Conservation (phyloP, 495 filamentous ascomycete genomes). For the Neurospora sp. region DNA sequence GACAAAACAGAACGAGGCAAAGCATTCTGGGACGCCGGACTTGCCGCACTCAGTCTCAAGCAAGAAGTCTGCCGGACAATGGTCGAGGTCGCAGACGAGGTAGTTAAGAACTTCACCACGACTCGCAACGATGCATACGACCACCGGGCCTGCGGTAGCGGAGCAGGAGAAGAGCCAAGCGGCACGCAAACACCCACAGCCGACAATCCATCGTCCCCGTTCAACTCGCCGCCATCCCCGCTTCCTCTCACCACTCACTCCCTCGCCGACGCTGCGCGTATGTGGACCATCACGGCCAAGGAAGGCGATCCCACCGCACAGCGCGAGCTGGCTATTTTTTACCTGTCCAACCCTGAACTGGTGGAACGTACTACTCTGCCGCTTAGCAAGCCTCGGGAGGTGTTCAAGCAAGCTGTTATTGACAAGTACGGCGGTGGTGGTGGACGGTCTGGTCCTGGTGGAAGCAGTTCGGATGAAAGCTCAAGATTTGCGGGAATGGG, state of each 20-base stretch:
- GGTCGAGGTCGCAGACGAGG: conserved; percentile 77
- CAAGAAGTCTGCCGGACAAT: conserved; percentile 82
- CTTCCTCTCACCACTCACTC: conserved; percentile 41
- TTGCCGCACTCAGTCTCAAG: conserved; percentile 81
- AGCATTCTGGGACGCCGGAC: conserved; percentile 87
- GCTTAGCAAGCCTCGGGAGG: conserved; percentile 73
- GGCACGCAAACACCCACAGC: conserved; percentile 6
- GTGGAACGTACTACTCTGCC: conserved; percentile 78
- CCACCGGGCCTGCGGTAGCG: conserved; percentile 15
- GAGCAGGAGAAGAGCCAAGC: conserved; percentile 7
- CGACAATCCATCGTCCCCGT: conserved; percentile 11
- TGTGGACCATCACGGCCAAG: conserved; percentile 92
- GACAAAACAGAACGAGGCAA: conserved; percentile 82
- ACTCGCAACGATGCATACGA: conserved; percentile 20
- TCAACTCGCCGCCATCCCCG: conserved; percentile 25
- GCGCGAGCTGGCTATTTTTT: conserved; percentile 87
- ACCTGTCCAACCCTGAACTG: conserved; percentile 84
- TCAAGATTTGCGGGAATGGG: conserved; percentile 18
- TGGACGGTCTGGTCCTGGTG: conserved; percentile 14
- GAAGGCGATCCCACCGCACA: conserved; percentile 90
- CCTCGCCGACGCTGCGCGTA: conserved; percentile 76
- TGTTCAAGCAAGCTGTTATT: conserved; percentile 85
- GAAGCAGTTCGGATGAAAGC: conserved; percentile 6
- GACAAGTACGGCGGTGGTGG: conserved; percentile 48
- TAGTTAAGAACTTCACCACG: conserved; percentile 48